Conservation (phyloP, 352 stramenopile species). For the Phytophthora syringae region DNA sequence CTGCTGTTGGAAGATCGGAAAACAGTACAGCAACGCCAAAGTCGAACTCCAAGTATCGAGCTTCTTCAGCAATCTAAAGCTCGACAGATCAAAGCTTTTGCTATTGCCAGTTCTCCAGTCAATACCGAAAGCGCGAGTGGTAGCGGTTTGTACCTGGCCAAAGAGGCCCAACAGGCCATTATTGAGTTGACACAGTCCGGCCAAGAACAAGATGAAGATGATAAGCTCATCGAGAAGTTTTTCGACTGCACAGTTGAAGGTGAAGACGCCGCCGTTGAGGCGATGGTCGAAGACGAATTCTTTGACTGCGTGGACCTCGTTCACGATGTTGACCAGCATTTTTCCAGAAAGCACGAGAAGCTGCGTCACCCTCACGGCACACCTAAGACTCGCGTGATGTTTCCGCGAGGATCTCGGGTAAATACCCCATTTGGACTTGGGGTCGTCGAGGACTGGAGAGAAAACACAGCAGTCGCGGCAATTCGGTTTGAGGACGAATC, state of each 20-base stretch:
- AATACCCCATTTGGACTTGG: constrained; percentile 73
- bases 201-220: constrained; percentile 47
- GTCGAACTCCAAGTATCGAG: constrained; percentile 35
- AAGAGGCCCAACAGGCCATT: constrained; percentile 37
- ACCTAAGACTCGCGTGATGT: constrained; percentile 30
- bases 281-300: constrained; percentile 82
- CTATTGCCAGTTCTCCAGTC: constrained; percentile 18
- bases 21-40: constrained; percentile 33
- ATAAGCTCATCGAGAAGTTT: constrained; percentile 73
- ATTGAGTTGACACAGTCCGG: constrained; percentile 32
- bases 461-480: constrained; percentile 41
- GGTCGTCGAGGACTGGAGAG: constrained; percentile 54
- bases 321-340: constrained; percentile 57
- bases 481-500: constrained; percentile 51
- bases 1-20: constrained; percentile 75
- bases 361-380: constrained; percentile 14
- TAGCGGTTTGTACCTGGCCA: constrained; percentile 20
- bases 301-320: constrained; percentile 80
- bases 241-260: constrained; percentile 69
- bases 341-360: constrained; percentile 36
- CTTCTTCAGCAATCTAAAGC: constrained; percentile 40
- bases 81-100: constrained; percentile 38
- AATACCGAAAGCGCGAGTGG: constrained; percentile 4
- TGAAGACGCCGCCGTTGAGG: constrained; percentile 61
- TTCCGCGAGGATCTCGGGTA: constrained; percentile 61